These are phyloP conservation scores for Hanseniaspora mollemarum DNA, from an alignment of 805 yeast genomes.

Conservation along the genomic window DNA sequence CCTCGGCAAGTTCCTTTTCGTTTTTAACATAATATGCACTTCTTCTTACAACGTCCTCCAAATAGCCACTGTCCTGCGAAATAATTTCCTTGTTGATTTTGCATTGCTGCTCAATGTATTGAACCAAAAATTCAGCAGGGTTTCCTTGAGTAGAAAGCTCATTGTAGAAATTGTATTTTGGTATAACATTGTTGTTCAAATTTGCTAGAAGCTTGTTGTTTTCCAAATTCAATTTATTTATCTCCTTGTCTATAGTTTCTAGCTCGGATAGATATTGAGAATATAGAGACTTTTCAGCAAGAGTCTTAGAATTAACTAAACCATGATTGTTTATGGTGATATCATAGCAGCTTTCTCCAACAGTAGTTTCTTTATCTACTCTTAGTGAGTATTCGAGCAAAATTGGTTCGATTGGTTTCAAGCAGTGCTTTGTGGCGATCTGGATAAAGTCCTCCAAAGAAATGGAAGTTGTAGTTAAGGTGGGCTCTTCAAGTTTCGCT, in stretches of 20 bases:
- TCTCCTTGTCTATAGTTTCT: slow-evolving; percentile 29
- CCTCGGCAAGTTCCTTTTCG: slow-evolving; percentile 67
- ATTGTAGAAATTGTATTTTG: slow-evolving; percentile 68
- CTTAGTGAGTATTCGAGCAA: slow-evolving; percentile 61
- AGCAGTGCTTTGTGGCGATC: slow-evolving; percentile 48
- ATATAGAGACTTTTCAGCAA: slow-evolving; percentile 17
- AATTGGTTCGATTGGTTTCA: slow-evolving; percentile 71
- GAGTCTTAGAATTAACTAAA: slow-evolving; percentile 20
- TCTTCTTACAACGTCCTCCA: slow-evolving; percentile 78
- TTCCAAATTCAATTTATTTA: slow-evolving; percentile 36
- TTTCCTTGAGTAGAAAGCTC: slow-evolving; percentile 43
- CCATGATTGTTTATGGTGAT: slow-evolving; percentile 45
- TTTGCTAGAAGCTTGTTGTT: slow-evolving; percentile 38
- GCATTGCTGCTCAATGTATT: slow-evolving; percentile 62
- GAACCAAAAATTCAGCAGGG: slow-evolving; percentile 63
- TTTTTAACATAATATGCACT: slow-evolving; percentile 58
- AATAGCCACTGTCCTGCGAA: slow-evolving; percentile 79
- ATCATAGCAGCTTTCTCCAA: slow-evolving; percentile 73
- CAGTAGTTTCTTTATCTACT: slow-evolving; percentile 64
- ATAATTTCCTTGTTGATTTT: slow-evolving; percentile 74
- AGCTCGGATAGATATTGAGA: not conserved
- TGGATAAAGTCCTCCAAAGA: slow-evolving; percentile 55
- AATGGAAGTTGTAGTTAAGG: not conserved
- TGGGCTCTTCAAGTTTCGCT: not conserved
- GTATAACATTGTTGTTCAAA: slow-evolving; percentile 38